Evolutionary conservation across 257 asterid genomes (phyloP).

Genomic region (Oldenlandia corymbosa): DNA sequence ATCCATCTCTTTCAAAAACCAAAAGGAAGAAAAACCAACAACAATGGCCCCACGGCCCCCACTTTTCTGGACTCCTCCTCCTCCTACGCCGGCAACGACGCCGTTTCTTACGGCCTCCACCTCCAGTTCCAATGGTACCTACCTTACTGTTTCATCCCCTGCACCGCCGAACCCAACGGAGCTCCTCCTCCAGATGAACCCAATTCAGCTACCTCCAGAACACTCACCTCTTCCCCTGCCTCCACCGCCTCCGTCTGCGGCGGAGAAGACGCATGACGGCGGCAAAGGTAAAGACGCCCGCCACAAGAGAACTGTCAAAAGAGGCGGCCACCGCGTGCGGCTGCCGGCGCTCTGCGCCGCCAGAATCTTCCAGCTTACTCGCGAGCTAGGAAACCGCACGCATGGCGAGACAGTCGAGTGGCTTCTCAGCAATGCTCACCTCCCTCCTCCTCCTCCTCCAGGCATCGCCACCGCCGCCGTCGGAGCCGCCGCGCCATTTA

Average conservation of each 20-base stretch:
- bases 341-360: slow-evolving; percentile 31
- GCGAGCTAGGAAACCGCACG: slow-evolving; percentile 34
- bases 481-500: not conserved
- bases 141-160: not conserved
- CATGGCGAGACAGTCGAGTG: slow-evolving; percentile 33
- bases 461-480: not conserved
- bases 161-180: not conserved
- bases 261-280: no score
- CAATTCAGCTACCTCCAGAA: not conserved
- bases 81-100: not conserved
- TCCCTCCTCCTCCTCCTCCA: slow-evolving; percentile 8
- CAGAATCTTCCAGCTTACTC: slow-evolving; percentile 28
- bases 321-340: slow-evolving; percentile 24
- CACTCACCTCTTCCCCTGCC: slow-evolving; percentile 6
- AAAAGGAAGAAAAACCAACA: no score
- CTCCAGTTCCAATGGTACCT: not conserved
- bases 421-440: slow-evolving; percentile 20
- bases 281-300: no score
- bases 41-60: slow-evolving; percentile 19
- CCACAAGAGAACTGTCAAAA: not conserved
- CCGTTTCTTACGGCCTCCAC: not conserved
- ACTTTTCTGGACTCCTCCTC: not conserved
- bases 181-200: not conserved
- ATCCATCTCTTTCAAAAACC: not conserved
- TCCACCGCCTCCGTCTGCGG: no score